Evolutionary conservation across 1,284 basidiomycete species (phyloP), one percentile per base, ranked within the genome.

Genomic region (Leccinum pachyderme): DNA sequence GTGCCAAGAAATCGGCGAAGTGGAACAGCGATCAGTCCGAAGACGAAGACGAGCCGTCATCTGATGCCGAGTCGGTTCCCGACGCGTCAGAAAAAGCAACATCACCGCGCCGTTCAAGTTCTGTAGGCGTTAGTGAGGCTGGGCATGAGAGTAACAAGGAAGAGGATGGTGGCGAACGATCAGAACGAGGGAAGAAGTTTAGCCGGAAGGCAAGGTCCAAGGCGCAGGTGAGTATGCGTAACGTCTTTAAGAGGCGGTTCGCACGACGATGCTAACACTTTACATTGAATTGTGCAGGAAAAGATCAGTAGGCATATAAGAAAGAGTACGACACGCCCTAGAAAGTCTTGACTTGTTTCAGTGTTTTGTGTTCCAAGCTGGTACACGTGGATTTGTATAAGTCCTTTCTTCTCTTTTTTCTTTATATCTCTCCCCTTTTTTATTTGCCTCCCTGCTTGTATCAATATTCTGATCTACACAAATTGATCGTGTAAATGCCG

Each of bases 141-240:
- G 72, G 62, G 24, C 61, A 58, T 18, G 69, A 62, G 1, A 73
- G 68, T 12, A 64, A 70, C 15, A 69, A 66, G 13, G 69, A 69
- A 45, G 66, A 73, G 25, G 67, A 63, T 6, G 64, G 61, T 8
- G 71, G 66, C 5, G 67, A 68, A 50, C 72, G 68, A 44, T 61
- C 60, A 11, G 66, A 65, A 49, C 63, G 70, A 44, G 63, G 61
- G 41, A 65, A 65, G 55, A 64, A 71, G 18, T 66, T 73, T 2
- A 70, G 75, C 18, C 63, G 77, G 49, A 74, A 75, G 43, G 78
- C 78, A 9, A 65, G 79, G 48, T 73, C 69, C 9, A 71, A 75
- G 49, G 80, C 78, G 0, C 77, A 79, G 68, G 78, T 79, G 58
- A 49, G 65, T 24, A 7, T 31, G 18, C 15, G 3, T 45, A 13